Conservation (phyloP, 75 land plant genomes). For the Gnetum montanum region DNA sequence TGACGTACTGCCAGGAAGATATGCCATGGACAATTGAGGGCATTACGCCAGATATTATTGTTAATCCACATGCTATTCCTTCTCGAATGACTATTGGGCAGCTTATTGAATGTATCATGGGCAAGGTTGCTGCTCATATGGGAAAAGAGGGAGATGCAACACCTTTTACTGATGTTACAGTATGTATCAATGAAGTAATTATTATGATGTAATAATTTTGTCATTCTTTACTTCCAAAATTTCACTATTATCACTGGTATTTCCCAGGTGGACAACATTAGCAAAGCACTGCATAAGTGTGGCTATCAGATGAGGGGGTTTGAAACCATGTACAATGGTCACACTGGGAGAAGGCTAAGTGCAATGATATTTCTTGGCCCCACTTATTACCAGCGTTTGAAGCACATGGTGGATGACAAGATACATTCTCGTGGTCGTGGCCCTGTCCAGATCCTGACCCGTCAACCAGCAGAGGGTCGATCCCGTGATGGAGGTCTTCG, state of each 20-base stretch:
- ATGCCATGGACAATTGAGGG: constrained; percentile 99
- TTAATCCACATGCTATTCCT: constrained; percentile 99
- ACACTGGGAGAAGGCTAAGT: constrained; percentile 74
- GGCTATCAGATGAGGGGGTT: constrained; percentile 99
- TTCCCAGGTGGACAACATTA: constrained; percentile 86
- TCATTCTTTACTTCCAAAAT: neutral
- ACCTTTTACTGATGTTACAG: constrained; percentile 99
- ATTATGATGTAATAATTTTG: neutral
- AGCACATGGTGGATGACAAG: constrained; percentile 99
- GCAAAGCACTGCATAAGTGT: constrained; percentile 97
- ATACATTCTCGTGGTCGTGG: constrained; percentile 98
- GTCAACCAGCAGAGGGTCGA: constrained; percentile 99
- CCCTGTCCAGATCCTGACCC: constrained; percentile 94
- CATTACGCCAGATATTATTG: constrained; percentile 97
- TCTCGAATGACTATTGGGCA: constrained; percentile 99
- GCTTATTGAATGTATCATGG: constrained; percentile 99
- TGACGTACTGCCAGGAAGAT: constrained; percentile 99
- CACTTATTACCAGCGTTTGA: constrained; percentile 92
- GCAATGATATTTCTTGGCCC: constrained; percentile 99
- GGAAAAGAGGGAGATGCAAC: constrained; percentile 99
- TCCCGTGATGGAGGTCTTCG: constrained; percentile 99
- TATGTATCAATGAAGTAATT: constrained; percentile 18
- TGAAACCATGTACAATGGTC: constrained; percentile 99
- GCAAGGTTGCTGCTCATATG: constrained; percentile 98
- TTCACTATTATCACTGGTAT: neutral